Evolutionary conservation across 768 basidiomycete species (phyloP), one percentile per base, ranked within the genome.

Genomic region (Lactarius evosmus): DNA sequence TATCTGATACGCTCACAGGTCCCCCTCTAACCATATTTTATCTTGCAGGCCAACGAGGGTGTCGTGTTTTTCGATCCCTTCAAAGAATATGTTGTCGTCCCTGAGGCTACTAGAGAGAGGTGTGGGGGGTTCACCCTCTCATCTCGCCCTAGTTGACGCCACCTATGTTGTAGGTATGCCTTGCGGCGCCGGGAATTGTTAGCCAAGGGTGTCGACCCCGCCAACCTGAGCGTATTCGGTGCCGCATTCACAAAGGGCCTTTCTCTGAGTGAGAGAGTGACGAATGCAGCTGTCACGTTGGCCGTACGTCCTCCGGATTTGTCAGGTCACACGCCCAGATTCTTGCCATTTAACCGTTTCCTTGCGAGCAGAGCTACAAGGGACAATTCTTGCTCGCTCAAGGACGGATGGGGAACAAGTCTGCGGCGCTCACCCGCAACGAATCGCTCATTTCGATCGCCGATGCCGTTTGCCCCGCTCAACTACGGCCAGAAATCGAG

Each of bases 361-460:
- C 6, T 7, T 7, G 12, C 34, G 2, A 7, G 27, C 22, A 65
- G 63, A 56, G 40, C 30, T 65, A 60, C 36, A 60, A 33, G 38
- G 59, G 33, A 16, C 63, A n/a, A 22, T 65, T 65, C 46, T 29
- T 60, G 3, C 36, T 50, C 27, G 3, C 44, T 22, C 44, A 49
- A 12, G 50, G 12, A 9, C 25, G 4, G 41, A 33, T 33, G 36
- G 16, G n/a, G 29, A 19, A 29, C 52, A 46, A 40, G 29, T 22
- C 44, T 16, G 33, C 7, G 6, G 14, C 17, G 12, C 29, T 50
- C 34, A 60, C 44, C 8, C 59, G 63, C 32, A 30, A 61, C 2
- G 49, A 61, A 51, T 56, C 59, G 27, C 59, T 65, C 19, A 22
- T 51, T 25, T 60, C 59, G 5, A 65, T 65, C 1, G 59, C 63